Evolutionary conservation across 2,329 filamentous ascomycete species (phyloP).

Genomic region (Colletotrichum camelliae): DNA sequence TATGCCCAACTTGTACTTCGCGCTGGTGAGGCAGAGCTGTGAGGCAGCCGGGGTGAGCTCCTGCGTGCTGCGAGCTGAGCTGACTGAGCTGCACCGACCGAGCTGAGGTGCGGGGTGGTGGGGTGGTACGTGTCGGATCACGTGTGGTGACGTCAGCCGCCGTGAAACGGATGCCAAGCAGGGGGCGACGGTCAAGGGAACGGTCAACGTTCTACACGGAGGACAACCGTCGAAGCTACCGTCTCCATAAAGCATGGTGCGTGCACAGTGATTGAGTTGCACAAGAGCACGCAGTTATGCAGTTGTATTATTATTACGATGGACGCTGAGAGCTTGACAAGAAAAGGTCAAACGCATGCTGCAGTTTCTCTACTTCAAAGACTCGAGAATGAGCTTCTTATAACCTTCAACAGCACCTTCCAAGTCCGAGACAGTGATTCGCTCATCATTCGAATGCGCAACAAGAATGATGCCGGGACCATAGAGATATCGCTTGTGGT

Average conservation of each 20-base stretch:
- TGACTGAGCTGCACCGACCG: not conserved
- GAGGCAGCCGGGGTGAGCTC: not conserved
- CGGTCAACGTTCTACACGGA: not conserved
- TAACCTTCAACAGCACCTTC: conserved; percentile 82
- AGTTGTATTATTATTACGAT: not conserved
- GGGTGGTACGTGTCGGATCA: not conserved
- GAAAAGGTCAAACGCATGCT: not conserved
- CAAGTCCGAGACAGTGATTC: conserved; percentile 75
- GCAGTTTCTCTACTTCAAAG: conserved; percentile 34
- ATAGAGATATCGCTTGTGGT: conserved; percentile 71
- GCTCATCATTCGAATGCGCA: conserved; percentile 85
- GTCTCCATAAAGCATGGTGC: not conserved
- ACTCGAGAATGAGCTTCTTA: conserved; percentile 69
- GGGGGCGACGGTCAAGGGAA: not conserved
- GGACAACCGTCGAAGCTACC: not conserved
- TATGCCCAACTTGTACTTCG: conserved; percentile 5
- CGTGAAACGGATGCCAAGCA: not conserved
- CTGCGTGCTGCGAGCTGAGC: not conserved
- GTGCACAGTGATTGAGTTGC: not conserved
- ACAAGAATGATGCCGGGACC: conserved; percentile 80
- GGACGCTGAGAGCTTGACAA: not conserved
- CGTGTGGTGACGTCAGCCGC: not conserved
- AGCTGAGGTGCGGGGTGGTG: not conserved
- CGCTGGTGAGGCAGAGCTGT: not conserved
- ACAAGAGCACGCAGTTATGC: not conserved